These are phyloP conservation scores for Oidium heveae DNA, from an alignment of 2,329 filamentous ascomycete species.

Conservation along the genomic window DNA sequence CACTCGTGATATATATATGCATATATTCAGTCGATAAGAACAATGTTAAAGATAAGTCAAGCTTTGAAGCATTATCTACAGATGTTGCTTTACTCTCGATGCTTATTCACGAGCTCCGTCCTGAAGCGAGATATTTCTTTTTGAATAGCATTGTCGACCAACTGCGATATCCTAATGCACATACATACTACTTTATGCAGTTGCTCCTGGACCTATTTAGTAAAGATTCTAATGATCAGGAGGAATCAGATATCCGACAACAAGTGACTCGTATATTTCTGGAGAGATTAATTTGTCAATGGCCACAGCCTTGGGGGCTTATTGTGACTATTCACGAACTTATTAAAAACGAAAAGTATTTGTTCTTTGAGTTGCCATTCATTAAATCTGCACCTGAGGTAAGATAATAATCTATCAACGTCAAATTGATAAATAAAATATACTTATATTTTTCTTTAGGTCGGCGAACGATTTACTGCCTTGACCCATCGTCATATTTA, in stretches of 20 bases:
- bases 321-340: constrained; percentile 74
- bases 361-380: constrained; percentile 80
- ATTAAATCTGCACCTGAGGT: constrained; percentile 80
- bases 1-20: constrained; percentile 62
- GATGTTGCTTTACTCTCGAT: constrained; percentile 52
- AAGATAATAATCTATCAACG: constrained; percentile 10
- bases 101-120: constrained; percentile 46
- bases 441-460: constrained; percentile 3
- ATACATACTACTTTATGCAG: constrained; percentile 84
- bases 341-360: constrained; percentile 71
- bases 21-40: constrained; percentile 39
- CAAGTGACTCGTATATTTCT: constrained; percentile 74
- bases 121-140: constrained; percentile 65
- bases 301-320: constrained; percentile 88
- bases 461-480: constrained; percentile 12
- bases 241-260: constrained; percentile 63
- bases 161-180: constrained; percentile 65
- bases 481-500: constrained; percentile 8
- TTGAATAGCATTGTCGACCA: constrained; percentile 73
- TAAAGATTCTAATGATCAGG: constrained; percentile 43
- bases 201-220: constrained; percentile 67
- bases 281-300: constrained; percentile 67
- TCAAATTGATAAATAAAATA: neutral
- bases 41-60: constrained; percentile 29
- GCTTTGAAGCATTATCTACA: constrained; percentile 37